phyloP scores from a whole-genome alignment of 257 asterid species.

The Lycium ferocissimum region DNA sequence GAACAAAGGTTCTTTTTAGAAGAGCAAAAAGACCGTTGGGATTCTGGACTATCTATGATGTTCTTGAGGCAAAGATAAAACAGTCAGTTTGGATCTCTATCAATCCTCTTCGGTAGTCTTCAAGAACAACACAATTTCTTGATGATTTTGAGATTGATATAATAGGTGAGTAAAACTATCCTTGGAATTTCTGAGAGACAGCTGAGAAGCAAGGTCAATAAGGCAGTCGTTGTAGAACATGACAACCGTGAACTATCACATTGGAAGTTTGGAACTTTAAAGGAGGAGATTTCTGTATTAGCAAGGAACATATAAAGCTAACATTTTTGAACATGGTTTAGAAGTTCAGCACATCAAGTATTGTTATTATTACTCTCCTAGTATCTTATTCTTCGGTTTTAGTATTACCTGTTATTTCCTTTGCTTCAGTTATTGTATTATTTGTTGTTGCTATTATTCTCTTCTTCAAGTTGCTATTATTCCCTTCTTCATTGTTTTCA shows the following conservation, averaged over 20 bases:
- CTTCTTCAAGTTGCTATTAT: too few relatives aligned
- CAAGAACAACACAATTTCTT: not conserved
- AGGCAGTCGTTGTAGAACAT: not conserved
- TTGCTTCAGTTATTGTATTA: too few relatives aligned
- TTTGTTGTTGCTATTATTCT: too few relatives aligned
- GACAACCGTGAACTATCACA: not conserved
- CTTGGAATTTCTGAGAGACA: not conserved
- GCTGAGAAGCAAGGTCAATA: not conserved
- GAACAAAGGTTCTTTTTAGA: not conserved
- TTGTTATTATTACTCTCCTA: too few relatives aligned
- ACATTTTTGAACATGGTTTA: constrained; percentile 7
- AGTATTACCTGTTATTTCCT: too few relatives aligned
- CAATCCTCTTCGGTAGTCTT: not conserved
- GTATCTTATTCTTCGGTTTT: too few relatives aligned
- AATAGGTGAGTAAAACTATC: not conserved
- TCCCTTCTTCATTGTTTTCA: too few relatives aligned
- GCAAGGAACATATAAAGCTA: constrained; percentile 15
- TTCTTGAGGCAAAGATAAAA: not conserved
- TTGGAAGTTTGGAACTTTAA: constrained; percentile 1
- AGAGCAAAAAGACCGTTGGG: not conserved
- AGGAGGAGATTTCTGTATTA: constrained; percentile 15
- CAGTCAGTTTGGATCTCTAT: not conserved
- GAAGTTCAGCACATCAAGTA: not conserved
- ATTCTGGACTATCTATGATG: not conserved
- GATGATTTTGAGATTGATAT: not conserved